Evolutionary conservation across 2,329 filamentous ascomycete genomes (phyloP).

Genomic region (Neofusicoccum laricinum): DNA sequence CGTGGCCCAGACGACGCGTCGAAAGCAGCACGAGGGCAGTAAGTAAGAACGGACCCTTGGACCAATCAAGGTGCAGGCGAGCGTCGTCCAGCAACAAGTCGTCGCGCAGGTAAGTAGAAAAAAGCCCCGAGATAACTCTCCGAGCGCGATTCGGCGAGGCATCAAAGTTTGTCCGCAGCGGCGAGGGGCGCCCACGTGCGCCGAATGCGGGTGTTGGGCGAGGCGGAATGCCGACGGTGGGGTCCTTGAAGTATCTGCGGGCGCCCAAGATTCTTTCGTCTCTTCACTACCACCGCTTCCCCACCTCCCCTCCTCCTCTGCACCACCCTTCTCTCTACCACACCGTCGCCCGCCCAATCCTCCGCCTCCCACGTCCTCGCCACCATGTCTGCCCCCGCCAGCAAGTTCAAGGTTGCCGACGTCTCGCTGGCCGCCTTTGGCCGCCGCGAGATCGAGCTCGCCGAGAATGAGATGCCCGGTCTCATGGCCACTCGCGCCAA

Average conservation of each 20-base stretch:
- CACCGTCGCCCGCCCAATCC: conserved; percentile 17
- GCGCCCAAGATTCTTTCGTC: conserved; percentile 12
- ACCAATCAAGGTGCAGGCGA: background rate
- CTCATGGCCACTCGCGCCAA: conserved; percentile 91
- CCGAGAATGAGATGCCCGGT: conserved; percentile 91
- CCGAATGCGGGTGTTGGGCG: conserved; percentile 1
- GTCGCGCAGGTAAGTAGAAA: background rate
- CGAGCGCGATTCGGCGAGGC: background rate
- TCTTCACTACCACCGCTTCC: conserved; percentile 7
- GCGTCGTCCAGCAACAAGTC: too few relatives aligned
- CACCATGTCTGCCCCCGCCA: conserved; percentile 70
- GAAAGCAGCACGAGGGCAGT: background rate
- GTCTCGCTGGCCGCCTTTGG: conserved; percentile 95
- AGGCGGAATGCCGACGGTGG: conserved; percentile 7
- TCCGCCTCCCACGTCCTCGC: conserved; percentile 13
- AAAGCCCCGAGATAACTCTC: conserved; percentile 6
- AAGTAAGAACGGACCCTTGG: too few relatives aligned
- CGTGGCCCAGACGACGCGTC: background rate
- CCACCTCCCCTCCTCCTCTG: background rate
- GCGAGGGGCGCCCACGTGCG: conserved; percentile 1
- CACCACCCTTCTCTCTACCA: conserved; percentile 18
- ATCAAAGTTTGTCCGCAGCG: background rate
- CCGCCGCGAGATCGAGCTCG: conserved; percentile 97
- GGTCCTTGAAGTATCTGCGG: conserved; percentile 15
- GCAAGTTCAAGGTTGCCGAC: conserved; percentile 98